phyloP scores from a whole-genome alignment of 2,329 filamentous ascomycete genomes.

The Xylaria sp. region DNA sequence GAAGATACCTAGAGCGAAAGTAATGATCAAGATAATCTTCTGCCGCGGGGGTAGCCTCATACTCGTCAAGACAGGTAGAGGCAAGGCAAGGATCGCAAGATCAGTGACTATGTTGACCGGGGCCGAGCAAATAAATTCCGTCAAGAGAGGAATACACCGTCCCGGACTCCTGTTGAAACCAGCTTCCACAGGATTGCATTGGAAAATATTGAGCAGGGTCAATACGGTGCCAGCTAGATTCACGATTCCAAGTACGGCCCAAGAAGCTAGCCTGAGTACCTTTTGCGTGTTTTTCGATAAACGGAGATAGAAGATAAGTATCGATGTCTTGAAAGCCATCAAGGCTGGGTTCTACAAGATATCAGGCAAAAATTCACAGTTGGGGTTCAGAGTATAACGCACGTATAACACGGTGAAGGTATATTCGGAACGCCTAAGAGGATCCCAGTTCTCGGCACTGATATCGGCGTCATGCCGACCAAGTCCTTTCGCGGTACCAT shows the following conservation, averaged over 20 bases:
- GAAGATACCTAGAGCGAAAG: constrained; percentile 88
- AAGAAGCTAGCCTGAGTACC: constrained; percentile 83
- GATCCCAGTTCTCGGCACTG: constrained; percentile 55
- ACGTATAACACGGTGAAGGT: constrained; percentile 72
- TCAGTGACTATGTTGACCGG: constrained; percentile 94
- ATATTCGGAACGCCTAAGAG: constrained; percentile 70
- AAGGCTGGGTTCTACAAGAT: constrained; percentile 79
- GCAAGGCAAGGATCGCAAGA: constrained; percentile 84
- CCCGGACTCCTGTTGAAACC: constrained; percentile 65
- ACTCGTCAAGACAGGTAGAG: constrained; percentile 85
- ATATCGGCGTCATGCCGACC: constrained; percentile 75
- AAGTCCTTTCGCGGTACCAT: constrained; percentile 71
- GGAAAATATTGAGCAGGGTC: constrained; percentile 87
- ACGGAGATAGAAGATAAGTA: constrained; percentile 88
- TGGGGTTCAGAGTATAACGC: constrained; percentile 43
- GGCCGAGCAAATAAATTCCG: constrained; percentile 77
- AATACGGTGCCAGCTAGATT: constrained; percentile 81
- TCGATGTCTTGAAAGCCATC: constrained; percentile 93
- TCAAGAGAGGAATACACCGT: constrained; percentile 67
- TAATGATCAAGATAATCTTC: constrained; percentile 86
- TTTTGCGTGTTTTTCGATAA: constrained; percentile 81
- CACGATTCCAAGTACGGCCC: constrained; percentile 78
- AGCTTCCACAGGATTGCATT: constrained; percentile 79
- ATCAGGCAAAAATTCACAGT: constrained; percentile 34
- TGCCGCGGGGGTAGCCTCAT: constrained; percentile 88